Evolutionary conservation across 2,329 filamentous ascomycete genomes (phyloP).

Genomic region (Graphilbum ipis-grandicollis): DNA sequence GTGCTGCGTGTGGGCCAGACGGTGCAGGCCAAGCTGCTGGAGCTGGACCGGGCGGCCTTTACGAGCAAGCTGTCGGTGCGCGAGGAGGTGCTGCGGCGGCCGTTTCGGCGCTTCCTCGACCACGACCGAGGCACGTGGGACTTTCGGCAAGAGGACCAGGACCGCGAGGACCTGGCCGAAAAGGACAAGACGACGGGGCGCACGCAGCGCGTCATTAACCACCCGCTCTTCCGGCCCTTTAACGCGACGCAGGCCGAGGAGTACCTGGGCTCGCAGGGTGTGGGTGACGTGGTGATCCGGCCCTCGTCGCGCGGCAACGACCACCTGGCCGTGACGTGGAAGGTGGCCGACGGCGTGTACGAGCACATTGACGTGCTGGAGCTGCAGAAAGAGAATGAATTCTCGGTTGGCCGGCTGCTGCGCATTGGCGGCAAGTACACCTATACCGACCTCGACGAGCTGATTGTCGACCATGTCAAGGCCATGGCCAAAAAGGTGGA

Average conservation of each 20-base stretch:
- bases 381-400: conserved; percentile 92
- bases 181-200: conserved; percentile 76
- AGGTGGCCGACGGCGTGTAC: conserved; percentile 89
- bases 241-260: conserved; percentile 87
- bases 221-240: conserved; percentile 88
- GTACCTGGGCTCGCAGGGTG: conserved; percentile 69
- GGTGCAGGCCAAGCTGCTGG: conserved; percentile 71
- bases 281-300: conserved; percentile 85
- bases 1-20: conserved; percentile 69
- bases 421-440: conserved; percentile 77
- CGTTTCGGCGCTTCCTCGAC: conserved; percentile 52
- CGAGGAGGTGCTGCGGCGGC: conserved; percentile 61
- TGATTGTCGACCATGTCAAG: conserved; percentile 94
- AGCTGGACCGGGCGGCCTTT: conserved; percentile 75
- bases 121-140: conserved; percentile 76
- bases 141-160: conserved; percentile 58
- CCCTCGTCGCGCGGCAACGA: conserved; percentile 91
- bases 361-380: conserved; percentile 97
- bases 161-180: conserved; percentile 68
- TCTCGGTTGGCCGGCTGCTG: conserved; percentile 73
- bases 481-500: conserved; percentile 96
- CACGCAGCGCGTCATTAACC: conserved; percentile 89
- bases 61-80: conserved; percentile 68
- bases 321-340: conserved; percentile 94
- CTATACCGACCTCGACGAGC: conserved; percentile 89